Conservation (phyloP, 352 stramenopile species). For the Phytophthora hybrid region DNA sequence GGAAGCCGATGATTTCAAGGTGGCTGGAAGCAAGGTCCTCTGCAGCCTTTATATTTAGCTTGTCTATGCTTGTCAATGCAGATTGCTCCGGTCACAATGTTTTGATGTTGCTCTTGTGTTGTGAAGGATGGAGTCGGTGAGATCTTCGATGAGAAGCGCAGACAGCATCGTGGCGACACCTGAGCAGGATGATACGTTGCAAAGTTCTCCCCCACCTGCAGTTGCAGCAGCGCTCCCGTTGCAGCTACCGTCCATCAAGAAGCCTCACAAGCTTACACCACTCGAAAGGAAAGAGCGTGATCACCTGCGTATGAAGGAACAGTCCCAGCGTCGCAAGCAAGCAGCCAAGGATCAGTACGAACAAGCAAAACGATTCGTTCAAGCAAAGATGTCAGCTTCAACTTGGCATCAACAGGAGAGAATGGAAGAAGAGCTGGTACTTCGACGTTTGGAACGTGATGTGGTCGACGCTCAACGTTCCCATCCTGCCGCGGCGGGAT, state of each 20-base stretch:
- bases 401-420: conserved; percentile 59
- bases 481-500: conserved; percentile 66
- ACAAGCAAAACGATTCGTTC: conserved; percentile 36
- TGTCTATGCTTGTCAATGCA: conserved; percentile 29
- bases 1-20: conserved; percentile 1
- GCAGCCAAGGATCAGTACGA: conserved; percentile 44
- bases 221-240: conserved; percentile 23
- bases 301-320: conserved; percentile 58
- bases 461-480: conserved; percentile 56
- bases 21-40: not conserved
- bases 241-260: conserved; percentile 21
- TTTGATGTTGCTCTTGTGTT: conserved; percentile 2
- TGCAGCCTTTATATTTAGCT: conserved; percentile 42
- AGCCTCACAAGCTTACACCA: conserved; percentile 46
- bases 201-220: conserved; percentile 8
- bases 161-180: conserved; percentile 27
- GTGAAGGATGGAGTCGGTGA: conserved; percentile 1
- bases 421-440: conserved; percentile 73
- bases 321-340: conserved; percentile 51
- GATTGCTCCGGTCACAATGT: not conserved
- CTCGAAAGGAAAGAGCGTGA: conserved; percentile 65
- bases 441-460: conserved; percentile 71
- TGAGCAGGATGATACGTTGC: conserved; percentile 17
- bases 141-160: conserved; percentile 12
- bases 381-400: conserved; percentile 36